phyloP scores from a whole-genome alignment of 148 eudicot genomes.

The Heliosperma pusillum region DNA sequence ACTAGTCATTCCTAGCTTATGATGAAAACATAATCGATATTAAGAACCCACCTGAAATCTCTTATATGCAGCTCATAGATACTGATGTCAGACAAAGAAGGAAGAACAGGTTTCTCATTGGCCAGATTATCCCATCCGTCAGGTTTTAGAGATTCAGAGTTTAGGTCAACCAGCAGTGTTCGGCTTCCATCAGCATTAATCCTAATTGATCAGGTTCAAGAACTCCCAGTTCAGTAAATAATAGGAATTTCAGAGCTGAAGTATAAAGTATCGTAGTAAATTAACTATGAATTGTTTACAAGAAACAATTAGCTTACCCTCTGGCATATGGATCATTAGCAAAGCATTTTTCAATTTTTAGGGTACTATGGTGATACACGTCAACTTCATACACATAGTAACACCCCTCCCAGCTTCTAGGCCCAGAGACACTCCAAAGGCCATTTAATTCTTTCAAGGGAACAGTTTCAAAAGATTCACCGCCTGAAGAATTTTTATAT shows the following conservation, averaged over 20 bases:
- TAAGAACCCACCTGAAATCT: constrained; percentile 75
- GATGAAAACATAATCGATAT: neutral
- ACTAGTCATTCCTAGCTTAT: neutral
- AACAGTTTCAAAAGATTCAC: constrained; percentile 54
- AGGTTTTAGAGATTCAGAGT: constrained; percentile 68
- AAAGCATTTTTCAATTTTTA: constrained; percentile 64
- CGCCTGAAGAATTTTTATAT: constrained; percentile 47
- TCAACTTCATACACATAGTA: constrained; percentile 90
- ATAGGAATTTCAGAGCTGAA: neutral
- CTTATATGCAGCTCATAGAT: constrained; percentile 93
- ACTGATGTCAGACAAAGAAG: constrained; percentile 75
- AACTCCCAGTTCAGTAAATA: neutral
- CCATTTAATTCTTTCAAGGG: constrained; percentile 67
- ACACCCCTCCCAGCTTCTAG: constrained; percentile 82
- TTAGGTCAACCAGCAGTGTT: constrained; percentile 72
- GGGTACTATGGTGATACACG: constrained; percentile 81
- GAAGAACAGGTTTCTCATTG: constrained; percentile 64
- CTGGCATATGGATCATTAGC: constrained; percentile 96
- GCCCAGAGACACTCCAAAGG: constrained; percentile 74
- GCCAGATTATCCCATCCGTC: constrained; percentile 83
- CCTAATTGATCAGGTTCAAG: constrained; percentile 36
- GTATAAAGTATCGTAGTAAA: constrained; percentile 11
- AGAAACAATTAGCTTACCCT: constrained; percentile 58
- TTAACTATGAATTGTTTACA: neutral
- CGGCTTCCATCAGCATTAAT: constrained; percentile 73